A percentile compares a stretch with the other conserved stretches of the same genome.
Conservation (phyloP, 805 yeast species). For the Spencermartinsiella europaea region DNA sequence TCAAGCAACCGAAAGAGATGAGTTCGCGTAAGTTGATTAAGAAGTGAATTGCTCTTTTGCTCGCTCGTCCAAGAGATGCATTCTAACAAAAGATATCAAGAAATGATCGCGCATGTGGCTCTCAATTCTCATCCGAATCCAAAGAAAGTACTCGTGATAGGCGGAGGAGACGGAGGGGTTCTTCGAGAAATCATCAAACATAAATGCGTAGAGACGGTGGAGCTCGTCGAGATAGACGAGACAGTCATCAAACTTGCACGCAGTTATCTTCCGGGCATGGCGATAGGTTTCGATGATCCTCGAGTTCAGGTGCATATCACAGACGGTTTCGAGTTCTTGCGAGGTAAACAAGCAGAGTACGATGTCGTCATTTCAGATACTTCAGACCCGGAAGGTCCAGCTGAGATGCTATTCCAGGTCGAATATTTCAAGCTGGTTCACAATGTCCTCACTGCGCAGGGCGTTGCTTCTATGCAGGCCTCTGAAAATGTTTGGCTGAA, state of each 20-base stretch:
- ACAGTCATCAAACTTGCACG: conserved; percentile 84
- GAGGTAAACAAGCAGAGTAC: conserved; percentile 74
- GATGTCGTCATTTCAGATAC: conserved; percentile 97
- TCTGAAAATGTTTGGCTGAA: conserved; percentile 88
- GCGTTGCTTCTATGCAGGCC: conserved; percentile 86
- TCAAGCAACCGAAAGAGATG: conserved; percentile 96
- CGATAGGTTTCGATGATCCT: conserved; percentile 79
- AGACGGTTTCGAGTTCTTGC: conserved; percentile 95
- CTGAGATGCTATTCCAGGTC: conserved; percentile 87
- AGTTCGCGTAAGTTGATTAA: conserved; percentile 51
- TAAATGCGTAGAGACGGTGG: conserved; percentile 68
- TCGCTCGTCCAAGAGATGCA: neutral
- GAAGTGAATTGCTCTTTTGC: no score
- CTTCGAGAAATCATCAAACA: conserved; percentile 92
- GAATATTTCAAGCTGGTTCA: conserved; percentile 80
- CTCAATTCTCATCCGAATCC: conserved; percentile 92
- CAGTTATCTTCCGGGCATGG: conserved; percentile 81
- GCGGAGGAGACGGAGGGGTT: conserved; percentile 99
- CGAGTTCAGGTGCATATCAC: conserved; percentile 88
- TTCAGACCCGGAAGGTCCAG: conserved; percentile 98
- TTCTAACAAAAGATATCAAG: conserved; percentile 57
- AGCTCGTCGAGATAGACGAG: conserved; percentile 93
- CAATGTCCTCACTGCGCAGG: conserved; percentile 87
- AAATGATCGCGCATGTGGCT: conserved; percentile 94
- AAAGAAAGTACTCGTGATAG: conserved; percentile 86